Conservation (phyloP, 495 filamentous ascomycete genomes). For the Penicillium maclennaniae region DNA sequence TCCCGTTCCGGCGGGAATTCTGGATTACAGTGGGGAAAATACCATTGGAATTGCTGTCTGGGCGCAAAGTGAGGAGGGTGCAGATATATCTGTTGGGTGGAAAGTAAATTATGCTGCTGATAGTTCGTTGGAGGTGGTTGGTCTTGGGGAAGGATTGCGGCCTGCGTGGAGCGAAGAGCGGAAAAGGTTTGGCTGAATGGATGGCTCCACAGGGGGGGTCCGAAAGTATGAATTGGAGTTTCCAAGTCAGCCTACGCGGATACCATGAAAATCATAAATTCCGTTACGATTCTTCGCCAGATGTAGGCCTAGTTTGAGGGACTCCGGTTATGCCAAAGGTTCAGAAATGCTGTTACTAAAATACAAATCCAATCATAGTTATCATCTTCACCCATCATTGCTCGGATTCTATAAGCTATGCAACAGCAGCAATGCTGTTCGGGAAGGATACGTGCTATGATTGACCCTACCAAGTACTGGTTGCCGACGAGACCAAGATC, state of each 20-base stretch:
- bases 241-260: neutral
- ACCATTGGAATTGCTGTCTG: conserved; percentile 46
- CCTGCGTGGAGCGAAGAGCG: conserved; percentile 38
- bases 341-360: neutral
- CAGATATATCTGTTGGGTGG: conserved; percentile 34
- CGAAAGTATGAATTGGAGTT: neutral
- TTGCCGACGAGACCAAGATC: conserved; percentile 46
- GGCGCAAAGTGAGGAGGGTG: conserved; percentile 44
- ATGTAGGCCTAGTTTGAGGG: neutral
- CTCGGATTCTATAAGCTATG: conserved; percentile 2
- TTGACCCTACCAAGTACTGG: conserved; percentile 36
- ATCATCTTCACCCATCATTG: neutral
- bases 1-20: conserved; percentile 46
- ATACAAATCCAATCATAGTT: neutral
- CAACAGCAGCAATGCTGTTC: neutral
- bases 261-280: neutral
- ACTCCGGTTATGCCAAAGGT: neutral
- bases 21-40: conserved; percentile 46
- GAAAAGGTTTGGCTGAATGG: conserved; percentile 27
- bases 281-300: neutral
- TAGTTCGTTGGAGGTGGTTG: conserved; percentile 40
- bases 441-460: neutral
- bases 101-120: conserved; percentile 35
- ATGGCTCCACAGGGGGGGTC: neutral
- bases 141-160: conserved; percentile 34